Base-by-base conservation (phyloP, 768 basidiomycete species). In the Pholiota molesta region DNA sequence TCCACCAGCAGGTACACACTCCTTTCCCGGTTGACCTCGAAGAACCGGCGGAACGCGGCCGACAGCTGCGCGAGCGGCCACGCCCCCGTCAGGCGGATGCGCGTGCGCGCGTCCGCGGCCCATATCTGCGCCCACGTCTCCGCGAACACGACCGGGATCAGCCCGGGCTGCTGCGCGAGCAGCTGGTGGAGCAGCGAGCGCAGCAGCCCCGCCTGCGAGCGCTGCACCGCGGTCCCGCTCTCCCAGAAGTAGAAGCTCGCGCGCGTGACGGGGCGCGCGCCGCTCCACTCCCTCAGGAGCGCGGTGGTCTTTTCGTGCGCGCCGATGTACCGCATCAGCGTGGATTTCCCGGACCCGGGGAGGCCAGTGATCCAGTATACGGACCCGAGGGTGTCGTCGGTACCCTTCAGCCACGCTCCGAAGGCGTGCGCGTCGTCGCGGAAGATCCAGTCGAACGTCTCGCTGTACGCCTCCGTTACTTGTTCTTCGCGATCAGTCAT, bases 161-260 rank as follows among this genome's bases (percentile, higher is more conserved):
- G 31, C 2, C 58, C 45, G n/a, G 61, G 61, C 29, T 62, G 56
- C 17, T 58, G 51, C 19, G 19, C 42, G 23, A 62, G 52, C 9
- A 62, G 47, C 45, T 62, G 55, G 45, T 62, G 51, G 5, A 62
- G 57, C 33, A 62, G 37, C 40, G 61, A 62, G 8, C 61, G 61
- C n/a, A 62, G 42, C 39, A 62, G 26, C n/a, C 61, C 61, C 21
- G 61, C 56, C 29, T 62, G 61, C 19, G 61, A 62, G 9, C 61
- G 40, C 51, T 62, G 61, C 21, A 54, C 61, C 29, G 56, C 49
- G 9, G 61, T 62, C 21, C 61, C 61, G 23, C 61, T 62, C 40
- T 62, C 61, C 61, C 61, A 62, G 40, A 62, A 62, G 14, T 58
- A 62, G 57, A 62, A 62, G 37, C 37, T 62, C 28, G 61, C 61